Evolutionary conservation across 495 filamentous ascomycete genomes (phyloP).

Genomic region (Immersiella caudata): DNA sequence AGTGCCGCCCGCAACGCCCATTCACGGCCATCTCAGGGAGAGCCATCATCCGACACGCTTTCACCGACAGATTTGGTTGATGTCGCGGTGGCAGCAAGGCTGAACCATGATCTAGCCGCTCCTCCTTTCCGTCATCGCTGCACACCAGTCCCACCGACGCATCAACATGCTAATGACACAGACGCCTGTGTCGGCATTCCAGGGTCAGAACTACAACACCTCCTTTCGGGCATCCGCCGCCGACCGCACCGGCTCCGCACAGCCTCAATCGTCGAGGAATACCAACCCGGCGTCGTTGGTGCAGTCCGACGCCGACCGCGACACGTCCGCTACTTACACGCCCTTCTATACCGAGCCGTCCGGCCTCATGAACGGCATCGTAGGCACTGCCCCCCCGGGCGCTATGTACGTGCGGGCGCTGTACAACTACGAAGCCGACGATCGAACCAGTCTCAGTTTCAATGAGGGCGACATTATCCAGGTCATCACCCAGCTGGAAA

Average conservation of each 20-base stretch:
- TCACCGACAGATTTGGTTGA: not conserved
- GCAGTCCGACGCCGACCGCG: constrained; percentile 42
- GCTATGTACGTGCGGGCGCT: constrained; percentile 92
- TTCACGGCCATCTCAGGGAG: not conserved
- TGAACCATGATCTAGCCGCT: constrained; percentile 15
- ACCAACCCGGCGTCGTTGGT: constrained; percentile 42
- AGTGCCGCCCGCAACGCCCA: not conserved
- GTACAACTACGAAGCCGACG: constrained; percentile 97
- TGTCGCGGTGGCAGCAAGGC: constrained; percentile 1
- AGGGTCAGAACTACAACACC: constrained; percentile 43
- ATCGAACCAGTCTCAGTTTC: constrained; percentile 95
- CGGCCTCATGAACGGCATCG: constrained; percentile 67
- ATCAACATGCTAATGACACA: constrained; percentile 54
- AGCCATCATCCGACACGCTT: not conserved
- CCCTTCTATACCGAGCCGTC: not conserved
- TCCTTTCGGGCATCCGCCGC: constrained; percentile 25
- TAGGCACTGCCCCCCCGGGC: constrained; percentile 70
- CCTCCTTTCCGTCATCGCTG: constrained; percentile 15
- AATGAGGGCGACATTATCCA: constrained; percentile 94
- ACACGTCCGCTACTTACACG: constrained; percentile 30
- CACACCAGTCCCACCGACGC: not conserved
- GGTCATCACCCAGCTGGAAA: constrained; percentile 95
- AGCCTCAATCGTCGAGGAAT: constrained; percentile 36
- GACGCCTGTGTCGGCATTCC: constrained; percentile 51
- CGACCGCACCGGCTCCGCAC: constrained; percentile 21